Conservation (phyloP, 345 rosid genomes). For the Orychophragmus violaceus region DNA sequence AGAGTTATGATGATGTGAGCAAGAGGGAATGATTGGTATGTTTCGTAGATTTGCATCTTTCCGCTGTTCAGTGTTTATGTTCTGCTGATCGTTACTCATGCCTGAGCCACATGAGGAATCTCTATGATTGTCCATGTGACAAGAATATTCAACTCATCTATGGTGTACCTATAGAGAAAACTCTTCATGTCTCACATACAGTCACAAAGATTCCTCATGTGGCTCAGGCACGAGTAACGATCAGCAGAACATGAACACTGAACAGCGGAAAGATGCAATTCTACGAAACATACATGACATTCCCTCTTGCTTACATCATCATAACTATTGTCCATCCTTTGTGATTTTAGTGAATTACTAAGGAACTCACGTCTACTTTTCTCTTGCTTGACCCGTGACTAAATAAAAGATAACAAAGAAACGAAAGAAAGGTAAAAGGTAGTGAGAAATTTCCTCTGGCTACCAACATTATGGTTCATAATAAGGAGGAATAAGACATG, state of each 20-base stretch:
- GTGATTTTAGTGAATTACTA: no score
- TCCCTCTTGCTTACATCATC: conserved; percentile 44
- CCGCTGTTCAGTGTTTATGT: no score
- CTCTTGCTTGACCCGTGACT: conserved; percentile 53
- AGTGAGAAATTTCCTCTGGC: neutral
- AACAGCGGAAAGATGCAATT: conserved; percentile 64
- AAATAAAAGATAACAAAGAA: conserved; percentile 9
- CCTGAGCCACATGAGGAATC: no score
- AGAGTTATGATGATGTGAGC: no score
- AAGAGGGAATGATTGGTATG: no score
- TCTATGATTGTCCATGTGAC: no score
- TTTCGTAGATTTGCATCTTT: no score
- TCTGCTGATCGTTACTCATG: no score
- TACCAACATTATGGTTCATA: conserved; percentile 4
- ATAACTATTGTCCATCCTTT: conserved; percentile 40
- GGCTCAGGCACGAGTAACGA: conserved; percentile 50
- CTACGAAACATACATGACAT: conserved; percentile 47
- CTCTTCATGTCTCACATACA: conserved; percentile 51
- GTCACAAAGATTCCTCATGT: conserved; percentile 56
- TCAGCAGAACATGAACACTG: no score
- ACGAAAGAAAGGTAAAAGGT: neutral
- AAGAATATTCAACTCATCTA: conserved; percentile 47
- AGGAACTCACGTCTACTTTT: conserved; percentile 43
- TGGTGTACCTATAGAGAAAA: conserved; percentile 43
- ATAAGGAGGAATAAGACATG: neutral